Evolutionary conservation across 2,329 filamentous ascomycete species (phyloP).

Genomic region (Nannizziopsis barbatae): DNA sequence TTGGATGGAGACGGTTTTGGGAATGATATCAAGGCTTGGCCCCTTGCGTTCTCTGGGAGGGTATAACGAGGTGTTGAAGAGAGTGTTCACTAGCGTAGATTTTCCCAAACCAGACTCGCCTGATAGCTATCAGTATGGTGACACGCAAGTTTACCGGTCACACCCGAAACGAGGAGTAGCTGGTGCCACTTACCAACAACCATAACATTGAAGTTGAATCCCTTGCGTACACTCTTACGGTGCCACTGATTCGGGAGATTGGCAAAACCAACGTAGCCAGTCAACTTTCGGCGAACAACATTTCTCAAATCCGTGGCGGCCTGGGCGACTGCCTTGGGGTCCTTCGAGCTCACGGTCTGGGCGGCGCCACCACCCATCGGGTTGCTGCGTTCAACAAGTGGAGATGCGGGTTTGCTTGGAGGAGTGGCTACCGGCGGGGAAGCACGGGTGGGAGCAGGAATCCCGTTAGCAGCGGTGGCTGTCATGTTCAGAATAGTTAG

Average conservation of each 20-base stretch:
- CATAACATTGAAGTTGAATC: constrained; percentile 99
- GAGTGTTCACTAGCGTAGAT: constrained; percentile 96
- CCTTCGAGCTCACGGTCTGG: constrained; percentile 54
- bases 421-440: constrained; percentile 21
- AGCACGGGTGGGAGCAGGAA: constrained; percentile 20
- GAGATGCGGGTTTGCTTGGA: constrained; percentile 30
- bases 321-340: constrained; percentile 47
- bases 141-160: neutral
- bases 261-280: constrained; percentile 95
- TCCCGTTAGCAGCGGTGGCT: constrained; percentile 24
- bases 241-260: constrained; percentile 99
- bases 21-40: constrained; percentile 93
- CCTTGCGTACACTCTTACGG: constrained; percentile 99
- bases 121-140: constrained; percentile 29
- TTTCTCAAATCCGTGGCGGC: constrained; percentile 67
- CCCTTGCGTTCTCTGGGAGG: constrained; percentile 97
- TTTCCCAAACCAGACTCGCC: constrained; percentile 99
- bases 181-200: constrained; percentile 71
- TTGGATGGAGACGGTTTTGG: constrained; percentile 93
- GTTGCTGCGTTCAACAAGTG: constrained; percentile 48
- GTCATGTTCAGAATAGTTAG: constrained; percentile 2
- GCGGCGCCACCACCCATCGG: constrained; percentile 43
- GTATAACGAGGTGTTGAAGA: constrained; percentile 99
- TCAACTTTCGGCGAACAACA: constrained; percentile 96
- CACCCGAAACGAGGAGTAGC: neutral